These are phyloP conservation scores for Teratosphaeria gauchensis DNA, from an alignment of 2,329 filamentous ascomycete species.

Conservation along the genomic window DNA sequence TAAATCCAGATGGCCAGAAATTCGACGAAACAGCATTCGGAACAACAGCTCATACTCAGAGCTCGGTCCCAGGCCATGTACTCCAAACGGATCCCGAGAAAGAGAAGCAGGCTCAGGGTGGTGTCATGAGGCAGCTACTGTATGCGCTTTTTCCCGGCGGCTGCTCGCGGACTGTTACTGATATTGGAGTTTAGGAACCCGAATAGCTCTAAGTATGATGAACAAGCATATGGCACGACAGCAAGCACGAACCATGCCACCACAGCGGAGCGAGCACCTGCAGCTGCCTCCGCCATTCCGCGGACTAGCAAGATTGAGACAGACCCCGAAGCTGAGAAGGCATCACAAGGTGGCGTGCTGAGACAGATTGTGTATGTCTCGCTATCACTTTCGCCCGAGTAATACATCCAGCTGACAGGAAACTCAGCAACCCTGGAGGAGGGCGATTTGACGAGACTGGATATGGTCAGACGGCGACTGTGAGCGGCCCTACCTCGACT, in stretches of 20 bases:
- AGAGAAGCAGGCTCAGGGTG: constrained; percentile 3
- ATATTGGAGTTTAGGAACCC: neutral
- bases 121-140: constrained; percentile 9
- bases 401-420: neutral
- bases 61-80: neutral
- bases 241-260: neutral
- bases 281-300: neutral
- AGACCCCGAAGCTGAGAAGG: neutral
- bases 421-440: constrained; percentile 7
- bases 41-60: constrained; percentile 5
- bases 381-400: neutral
- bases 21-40: constrained; percentile 15
- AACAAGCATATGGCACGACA: neutral
- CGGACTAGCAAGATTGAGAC: neutral
- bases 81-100: neutral
- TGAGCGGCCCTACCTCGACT: neutral
- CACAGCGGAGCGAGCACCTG: neutral
- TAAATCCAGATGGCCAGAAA: constrained; percentile 17
- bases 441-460: constrained; percentile 12
- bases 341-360: neutral
- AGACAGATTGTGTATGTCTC: neutral
- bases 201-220: neutral
- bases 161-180: neutral
- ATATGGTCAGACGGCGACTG: constrained; percentile 5
- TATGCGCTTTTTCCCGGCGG: constrained; percentile 1